phyloP scores from a whole-genome alignment of 108 stramenopile genomes.

The Cylindrotheca fusiformis region DNA sequence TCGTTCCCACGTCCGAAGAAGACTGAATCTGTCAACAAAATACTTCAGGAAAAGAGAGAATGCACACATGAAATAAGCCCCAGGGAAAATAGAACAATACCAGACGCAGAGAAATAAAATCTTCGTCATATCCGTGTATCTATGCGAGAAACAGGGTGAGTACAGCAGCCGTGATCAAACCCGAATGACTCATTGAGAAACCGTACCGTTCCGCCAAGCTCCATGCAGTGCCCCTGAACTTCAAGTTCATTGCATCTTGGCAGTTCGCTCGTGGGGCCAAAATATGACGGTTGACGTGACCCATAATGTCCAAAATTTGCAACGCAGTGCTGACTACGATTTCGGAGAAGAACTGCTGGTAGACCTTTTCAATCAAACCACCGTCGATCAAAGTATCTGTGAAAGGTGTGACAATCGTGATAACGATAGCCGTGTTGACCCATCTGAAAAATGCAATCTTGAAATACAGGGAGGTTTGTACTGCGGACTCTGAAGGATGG shows the following conservation, averaged over 20 bases:
- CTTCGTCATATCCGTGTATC: constrained; percentile 49
- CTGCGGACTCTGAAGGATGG: constrained; percentile 66
- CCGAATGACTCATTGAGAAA: background rate
- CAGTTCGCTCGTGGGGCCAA: constrained; percentile 75
- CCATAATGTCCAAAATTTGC: constrained; percentile 49
- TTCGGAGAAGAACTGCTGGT: constrained; percentile 67
- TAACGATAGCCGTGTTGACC: constrained; percentile 80
- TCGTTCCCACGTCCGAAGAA: constrained; percentile 78
- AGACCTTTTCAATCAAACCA: constrained; percentile 34
- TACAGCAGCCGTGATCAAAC: background rate
- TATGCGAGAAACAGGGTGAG: background rate
- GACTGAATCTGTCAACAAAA: constrained; percentile 64
- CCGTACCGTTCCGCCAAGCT: constrained; percentile 73
- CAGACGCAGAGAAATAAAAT: constrained; percentile 73
- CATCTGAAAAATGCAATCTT: constrained; percentile 77
- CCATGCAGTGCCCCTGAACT: constrained; percentile 71
- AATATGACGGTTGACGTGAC: constrained; percentile 69
- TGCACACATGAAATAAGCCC: constrained; percentile 69
- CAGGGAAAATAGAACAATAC: constrained; percentile 80
- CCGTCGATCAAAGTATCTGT: constrained; percentile 28
- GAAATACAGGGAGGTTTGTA: constrained; percentile 69
- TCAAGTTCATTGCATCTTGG: constrained; percentile 79
- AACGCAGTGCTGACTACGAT: constrained; percentile 63
- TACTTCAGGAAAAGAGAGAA: constrained; percentile 68
- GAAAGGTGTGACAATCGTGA: constrained; percentile 81